Evolutionary conservation across 1,284 basidiomycete genomes (phyloP).

Genomic region (Rhodotorula glutinis): DNA sequence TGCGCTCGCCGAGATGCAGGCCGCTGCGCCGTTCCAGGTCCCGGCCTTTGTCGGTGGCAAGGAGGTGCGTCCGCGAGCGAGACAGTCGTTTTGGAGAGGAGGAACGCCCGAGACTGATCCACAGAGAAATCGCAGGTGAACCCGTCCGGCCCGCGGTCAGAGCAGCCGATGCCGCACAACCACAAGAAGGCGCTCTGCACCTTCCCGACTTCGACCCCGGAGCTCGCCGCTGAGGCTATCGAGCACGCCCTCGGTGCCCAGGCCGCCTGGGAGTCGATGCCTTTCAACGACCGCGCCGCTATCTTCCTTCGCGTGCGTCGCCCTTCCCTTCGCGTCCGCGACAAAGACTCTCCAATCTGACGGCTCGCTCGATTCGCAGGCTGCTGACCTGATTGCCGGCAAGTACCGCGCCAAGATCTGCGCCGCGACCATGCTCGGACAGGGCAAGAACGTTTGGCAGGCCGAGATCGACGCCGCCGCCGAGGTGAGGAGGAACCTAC

Average conservation of each 20-base stretch:
- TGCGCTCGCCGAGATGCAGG: conserved; percentile 75
- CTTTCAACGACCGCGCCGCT: conserved; percentile 88
- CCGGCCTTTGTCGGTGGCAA: conserved; percentile 90
- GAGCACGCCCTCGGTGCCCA: conserved; percentile 84
- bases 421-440: conserved; percentile 95
- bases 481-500: conserved; percentile 61
- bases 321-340: neutral
- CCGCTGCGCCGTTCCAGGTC: conserved; percentile 80
- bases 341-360: neutral
- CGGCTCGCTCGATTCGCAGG: conserved; percentile 45
- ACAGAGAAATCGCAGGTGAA: conserved; percentile 52
- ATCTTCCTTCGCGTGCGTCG: conserved; percentile 78
- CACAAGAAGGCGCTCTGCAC: conserved; percentile 75
- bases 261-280: conserved; percentile 83
- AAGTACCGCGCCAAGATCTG: conserved; percentile 69
- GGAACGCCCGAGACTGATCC: neutral
- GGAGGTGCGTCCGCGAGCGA: conserved; percentile 54
- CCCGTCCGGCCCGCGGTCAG: conserved; percentile 51
- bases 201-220: conserved; percentile 82
- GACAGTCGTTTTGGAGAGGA: too few relatives aligned
- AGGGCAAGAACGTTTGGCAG: conserved; percentile 99
- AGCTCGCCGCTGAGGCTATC: conserved; percentile 74
- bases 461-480: conserved; percentile 99
- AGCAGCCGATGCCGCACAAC: conserved; percentile 78
- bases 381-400: conserved; percentile 85